Conservation (phyloP, 2,329 filamentous ascomycete genomes). For the Colletotrichum sp. region DNA sequence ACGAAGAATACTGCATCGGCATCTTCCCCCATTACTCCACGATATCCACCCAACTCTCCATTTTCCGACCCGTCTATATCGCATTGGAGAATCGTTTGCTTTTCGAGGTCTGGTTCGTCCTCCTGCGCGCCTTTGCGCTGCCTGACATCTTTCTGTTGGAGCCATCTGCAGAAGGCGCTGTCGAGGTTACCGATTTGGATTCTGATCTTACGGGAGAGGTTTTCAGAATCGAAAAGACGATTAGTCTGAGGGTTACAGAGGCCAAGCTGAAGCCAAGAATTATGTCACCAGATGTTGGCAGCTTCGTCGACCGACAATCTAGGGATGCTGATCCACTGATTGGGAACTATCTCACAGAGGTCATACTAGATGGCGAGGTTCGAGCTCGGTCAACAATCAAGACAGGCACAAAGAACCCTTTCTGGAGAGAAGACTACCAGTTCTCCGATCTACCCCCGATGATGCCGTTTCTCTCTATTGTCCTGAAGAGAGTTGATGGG, state of each 20-base stretch:
- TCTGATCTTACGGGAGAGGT: slow-evolving; percentile 51
- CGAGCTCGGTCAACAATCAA: slow-evolving; percentile 78
- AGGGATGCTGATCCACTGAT: slow-evolving; percentile 51
- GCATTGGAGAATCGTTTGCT: slow-evolving; percentile 84
- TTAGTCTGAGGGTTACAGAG: slow-evolving; percentile 64
- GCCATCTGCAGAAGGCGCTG: slow-evolving; percentile 43
- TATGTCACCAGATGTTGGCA: slow-evolving; percentile 22
- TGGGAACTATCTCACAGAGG: slow-evolving; percentile 80
- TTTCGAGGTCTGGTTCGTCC: slow-evolving; percentile 97
- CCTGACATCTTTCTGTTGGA: slow-evolving; percentile 83
- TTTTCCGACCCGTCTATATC: slow-evolving; percentile 88
- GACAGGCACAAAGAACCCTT: slow-evolving; percentile 73
- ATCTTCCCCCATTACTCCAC: slow-evolving; percentile 94
- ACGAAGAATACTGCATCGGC: slow-evolving; percentile 92
- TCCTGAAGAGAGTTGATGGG: slow-evolving; percentile 71
- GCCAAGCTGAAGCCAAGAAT: slow-evolving; percentile 59
- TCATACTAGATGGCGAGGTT: slow-evolving; percentile 80
- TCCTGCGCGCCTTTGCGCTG: slow-evolving; percentile 88
- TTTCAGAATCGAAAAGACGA: slow-evolving; percentile 67
- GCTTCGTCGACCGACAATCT: slow-evolving; percentile 30
- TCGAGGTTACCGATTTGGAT: slow-evolving; percentile 42
- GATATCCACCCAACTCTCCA: slow-evolving; percentile 72
- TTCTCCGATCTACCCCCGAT: slow-evolving; percentile 76
- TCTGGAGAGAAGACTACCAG: slow-evolving; percentile 84
- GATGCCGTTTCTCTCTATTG: slow-evolving; percentile 71